Evolutionary conservation across 148 eudicot species (phyloP).

Genomic region (Vaccinium corymbosum): DNA sequence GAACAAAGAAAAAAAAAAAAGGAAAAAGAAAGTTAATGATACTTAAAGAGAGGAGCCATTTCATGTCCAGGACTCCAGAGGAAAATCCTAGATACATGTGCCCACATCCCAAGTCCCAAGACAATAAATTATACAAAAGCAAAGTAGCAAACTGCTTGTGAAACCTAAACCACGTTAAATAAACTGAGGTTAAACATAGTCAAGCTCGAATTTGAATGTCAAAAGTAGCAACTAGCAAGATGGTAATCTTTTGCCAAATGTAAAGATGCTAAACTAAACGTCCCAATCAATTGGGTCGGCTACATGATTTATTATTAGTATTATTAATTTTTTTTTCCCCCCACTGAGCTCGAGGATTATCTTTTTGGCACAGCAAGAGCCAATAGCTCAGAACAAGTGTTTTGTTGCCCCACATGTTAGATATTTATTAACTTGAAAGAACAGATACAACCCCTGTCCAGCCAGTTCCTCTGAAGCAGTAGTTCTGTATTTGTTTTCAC

Average conservation of each 20-base stretch:
- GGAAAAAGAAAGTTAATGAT: neutral
- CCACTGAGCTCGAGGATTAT: neutral
- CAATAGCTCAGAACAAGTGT: neutral
- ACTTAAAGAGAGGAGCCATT: neutral
- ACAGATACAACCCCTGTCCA: neutral
- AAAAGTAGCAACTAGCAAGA: slow-evolving; percentile 5
- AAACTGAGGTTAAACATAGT: neutral
- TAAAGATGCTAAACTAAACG: neutral
- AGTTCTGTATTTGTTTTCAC: neutral
- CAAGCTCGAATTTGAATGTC: neutral
- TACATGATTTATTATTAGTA: too few species aligned
- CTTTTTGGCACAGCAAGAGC: neutral
- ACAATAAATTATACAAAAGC: neutral
- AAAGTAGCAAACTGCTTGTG: neutral
- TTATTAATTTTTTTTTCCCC: too few species aligned
- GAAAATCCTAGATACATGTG: neutral
- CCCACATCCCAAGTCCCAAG: neutral
- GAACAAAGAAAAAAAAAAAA: neutral
- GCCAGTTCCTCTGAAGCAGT: neutral
- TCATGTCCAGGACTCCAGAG: neutral
- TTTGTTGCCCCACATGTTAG: neutral
- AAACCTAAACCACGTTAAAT: neutral
- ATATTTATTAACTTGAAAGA: neutral
- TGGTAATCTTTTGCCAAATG: neutral
- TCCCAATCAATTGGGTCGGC: too few species aligned